Evolutionary conservation across 1,284 basidiomycete species (phyloP).

Genomic region (Xerocomus minutiporus): DNA sequence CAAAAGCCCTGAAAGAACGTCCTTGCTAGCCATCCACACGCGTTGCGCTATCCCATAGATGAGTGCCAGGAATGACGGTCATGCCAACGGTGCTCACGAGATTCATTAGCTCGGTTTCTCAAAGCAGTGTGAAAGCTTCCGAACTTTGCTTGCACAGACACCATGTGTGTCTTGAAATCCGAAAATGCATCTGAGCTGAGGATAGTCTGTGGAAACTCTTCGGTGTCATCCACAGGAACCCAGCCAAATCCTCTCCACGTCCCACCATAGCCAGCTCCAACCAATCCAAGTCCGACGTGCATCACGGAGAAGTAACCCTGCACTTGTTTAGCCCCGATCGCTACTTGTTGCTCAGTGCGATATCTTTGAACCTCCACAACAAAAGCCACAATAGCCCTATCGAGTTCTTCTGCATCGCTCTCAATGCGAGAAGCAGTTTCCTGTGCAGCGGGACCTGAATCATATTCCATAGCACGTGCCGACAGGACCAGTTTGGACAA

Average conservation of each 20-base stretch:
- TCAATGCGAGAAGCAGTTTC: slow-evolving; percentile 72
- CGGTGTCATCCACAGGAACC: slow-evolving; percentile 50
- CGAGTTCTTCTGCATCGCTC: slow-evolving; percentile 73
- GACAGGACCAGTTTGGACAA: slow-evolving; percentile 73
- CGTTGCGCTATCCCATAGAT: slow-evolving; percentile 21
- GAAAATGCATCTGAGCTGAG: slow-evolving; percentile 50
- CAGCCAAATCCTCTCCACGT: slow-evolving; percentile 80
- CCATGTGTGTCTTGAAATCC: slow-evolving; percentile 47
- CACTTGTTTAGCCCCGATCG: slow-evolving; percentile 49
- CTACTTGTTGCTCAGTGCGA: slow-evolving; percentile 39
- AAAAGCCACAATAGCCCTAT: slow-evolving; percentile 68
- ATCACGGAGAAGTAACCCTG: slow-evolving; percentile 59
- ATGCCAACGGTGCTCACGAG: slow-evolving; percentile 36
- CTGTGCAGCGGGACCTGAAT: slow-evolving; percentile 54
- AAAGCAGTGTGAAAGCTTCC: slow-evolving; percentile 38
- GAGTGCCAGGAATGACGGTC: slow-evolving; percentile 5
- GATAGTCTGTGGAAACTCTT: slow-evolving; percentile 44
- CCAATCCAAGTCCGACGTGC: slow-evolving; percentile 66
- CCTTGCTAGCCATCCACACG: slow-evolving; percentile 39
- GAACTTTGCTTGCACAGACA: slow-evolving; percentile 48
- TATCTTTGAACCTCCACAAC: slow-evolving; percentile 65
- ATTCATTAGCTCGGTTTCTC: slow-evolving; percentile 34
- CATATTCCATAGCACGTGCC: slow-evolving; percentile 72
- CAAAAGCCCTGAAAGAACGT: slow-evolving; percentile 50
- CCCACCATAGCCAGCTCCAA: slow-evolving; percentile 65